These are phyloP conservation scores for Aspergillus coremiiformis DNA, from an alignment of 495 filamentous ascomycete genomes.

Conservation along the genomic window DNA sequence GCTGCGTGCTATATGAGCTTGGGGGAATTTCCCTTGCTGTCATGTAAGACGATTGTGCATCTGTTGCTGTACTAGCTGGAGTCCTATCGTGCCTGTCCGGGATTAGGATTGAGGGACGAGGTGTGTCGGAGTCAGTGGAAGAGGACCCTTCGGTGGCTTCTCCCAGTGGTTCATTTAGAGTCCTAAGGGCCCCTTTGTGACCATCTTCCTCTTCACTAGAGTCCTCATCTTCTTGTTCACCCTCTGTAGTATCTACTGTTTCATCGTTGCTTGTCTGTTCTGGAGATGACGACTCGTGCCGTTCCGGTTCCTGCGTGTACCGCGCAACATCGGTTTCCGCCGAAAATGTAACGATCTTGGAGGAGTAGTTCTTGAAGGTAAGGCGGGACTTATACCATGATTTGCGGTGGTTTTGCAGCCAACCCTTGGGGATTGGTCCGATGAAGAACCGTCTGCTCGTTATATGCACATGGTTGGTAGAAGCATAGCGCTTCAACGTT, in stretches of 20 bases:
- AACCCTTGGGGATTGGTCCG: constrained; percentile 60
- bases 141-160: constrained; percentile 1
- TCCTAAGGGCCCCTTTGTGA: background rate
- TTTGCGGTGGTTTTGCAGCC: constrained; percentile 58
- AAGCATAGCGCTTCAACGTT: constrained; percentile 48
- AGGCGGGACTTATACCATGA: constrained; percentile 54
- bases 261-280: constrained; percentile 17
- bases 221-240: constrained; percentile 11
- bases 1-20: background rate
- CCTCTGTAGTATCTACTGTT: constrained; percentile 15
- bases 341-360: constrained; percentile 47
- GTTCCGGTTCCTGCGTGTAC: constrained; percentile 33
- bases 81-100: constrained; percentile 8
- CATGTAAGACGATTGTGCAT: constrained; percentile 18
- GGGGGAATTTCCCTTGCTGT: constrained; percentile 15
- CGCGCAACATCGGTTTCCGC: constrained; percentile 37
- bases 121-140: background rate
- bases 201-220: constrained; percentile 4
- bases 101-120: background rate
- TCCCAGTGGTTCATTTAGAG: constrained; percentile 5
- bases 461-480: constrained; percentile 54
- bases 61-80: constrained; percentile 13
- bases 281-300: constrained; percentile 26
- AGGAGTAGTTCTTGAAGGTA: constrained; percentile 49
- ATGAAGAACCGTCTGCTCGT: constrained; percentile 60